Percentiles rank a stretch among this genome's conserved stretches.
phyloP scores from a whole-genome alignment of 768 basidiomycete species.

The Amylocystis lapponica region DNA sequence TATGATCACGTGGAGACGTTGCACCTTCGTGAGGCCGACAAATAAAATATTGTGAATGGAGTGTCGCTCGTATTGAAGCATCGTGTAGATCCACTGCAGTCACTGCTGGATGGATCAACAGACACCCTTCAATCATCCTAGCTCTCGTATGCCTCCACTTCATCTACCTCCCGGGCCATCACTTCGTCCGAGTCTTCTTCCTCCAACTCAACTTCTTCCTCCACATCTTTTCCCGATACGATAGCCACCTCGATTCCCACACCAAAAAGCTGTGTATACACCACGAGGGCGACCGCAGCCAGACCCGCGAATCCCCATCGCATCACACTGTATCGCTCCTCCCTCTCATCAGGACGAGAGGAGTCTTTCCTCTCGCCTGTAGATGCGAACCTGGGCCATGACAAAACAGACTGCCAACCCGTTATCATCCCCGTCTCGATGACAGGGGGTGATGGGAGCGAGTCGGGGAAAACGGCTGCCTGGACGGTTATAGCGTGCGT shows the following conservation, averaged over 20 bases:
- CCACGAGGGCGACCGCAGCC: constrained; percentile 35
- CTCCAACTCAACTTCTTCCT: constrained; percentile 1
- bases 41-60: no score
- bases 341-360: no score
- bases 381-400: no score
- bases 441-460: constrained; percentile 15
- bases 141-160: constrained; percentile 8
- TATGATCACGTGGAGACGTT: no score
- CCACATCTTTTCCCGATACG: constrained; percentile 4
- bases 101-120: no score
- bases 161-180: constrained; percentile 12
- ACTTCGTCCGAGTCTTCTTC: constrained; percentile 2
- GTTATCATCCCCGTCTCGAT: constrained; percentile 4
- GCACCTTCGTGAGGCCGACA: no score
- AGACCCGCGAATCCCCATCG: constrained; percentile 50
- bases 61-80: no score
- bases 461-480: constrained; percentile 23
- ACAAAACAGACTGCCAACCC: no score
- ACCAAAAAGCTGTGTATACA: constrained; percentile 24
- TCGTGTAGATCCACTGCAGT: no score
- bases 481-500: constrained; percentile 52
- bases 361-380: no score
- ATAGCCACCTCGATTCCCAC: not conserved
- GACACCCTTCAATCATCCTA: constrained; percentile 4
- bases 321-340: constrained; percentile 41